These are phyloP conservation scores for Aspergillus bombycis DNA, from an alignment of 2,329 filamentous ascomycete genomes.

Conservation along the genomic window DNA sequence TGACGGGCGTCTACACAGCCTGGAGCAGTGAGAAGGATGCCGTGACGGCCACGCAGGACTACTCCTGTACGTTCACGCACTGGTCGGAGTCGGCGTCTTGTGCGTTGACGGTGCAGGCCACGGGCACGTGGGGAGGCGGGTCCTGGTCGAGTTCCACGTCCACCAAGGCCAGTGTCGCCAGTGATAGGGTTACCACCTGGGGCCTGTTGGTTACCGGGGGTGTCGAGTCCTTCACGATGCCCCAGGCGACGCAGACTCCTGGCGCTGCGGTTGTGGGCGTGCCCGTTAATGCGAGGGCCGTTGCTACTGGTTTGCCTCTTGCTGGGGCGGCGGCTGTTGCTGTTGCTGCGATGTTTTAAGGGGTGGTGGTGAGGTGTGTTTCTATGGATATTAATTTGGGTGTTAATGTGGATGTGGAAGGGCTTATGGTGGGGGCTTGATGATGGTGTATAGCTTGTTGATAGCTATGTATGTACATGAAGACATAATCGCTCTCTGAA, in stretches of 20 bases:
- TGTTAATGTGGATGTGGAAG: background rate
- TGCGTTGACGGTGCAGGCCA: slow-evolving; percentile 19
- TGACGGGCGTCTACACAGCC: slow-evolving; percentile 25
- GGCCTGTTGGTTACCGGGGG: slow-evolving; percentile 26
- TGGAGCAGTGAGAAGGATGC: slow-evolving; percentile 16
- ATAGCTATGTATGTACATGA: background rate
- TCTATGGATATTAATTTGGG: accelerated
- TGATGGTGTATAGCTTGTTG: background rate
- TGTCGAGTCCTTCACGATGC: slow-evolving; percentile 20
- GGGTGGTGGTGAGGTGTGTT: no score
- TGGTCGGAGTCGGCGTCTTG: slow-evolving; percentile 23
- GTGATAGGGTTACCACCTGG: slow-evolving; percentile 8
- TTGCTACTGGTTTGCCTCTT: slow-evolving; percentile 29
- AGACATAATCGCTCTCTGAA: no score
- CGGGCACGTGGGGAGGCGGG: slow-evolving; percentile 1
- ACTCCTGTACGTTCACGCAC: slow-evolving; percentile 22
- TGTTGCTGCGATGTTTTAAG: slow-evolving; percentile 16
- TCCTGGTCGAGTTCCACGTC: background rate
- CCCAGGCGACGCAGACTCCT: slow-evolving; percentile 23
- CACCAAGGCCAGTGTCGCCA: background rate
- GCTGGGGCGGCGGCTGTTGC: slow-evolving; percentile 27
- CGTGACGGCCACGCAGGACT: slow-evolving; percentile 23
- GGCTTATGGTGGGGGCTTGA: background rate
- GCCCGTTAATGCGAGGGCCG: slow-evolving; percentile 10
- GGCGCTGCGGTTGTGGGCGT: slow-evolving; percentile 20